Base-by-base conservation (phyloP, 768 basidiomycete species). In the Leucocoprinus leucothites region DNA sequence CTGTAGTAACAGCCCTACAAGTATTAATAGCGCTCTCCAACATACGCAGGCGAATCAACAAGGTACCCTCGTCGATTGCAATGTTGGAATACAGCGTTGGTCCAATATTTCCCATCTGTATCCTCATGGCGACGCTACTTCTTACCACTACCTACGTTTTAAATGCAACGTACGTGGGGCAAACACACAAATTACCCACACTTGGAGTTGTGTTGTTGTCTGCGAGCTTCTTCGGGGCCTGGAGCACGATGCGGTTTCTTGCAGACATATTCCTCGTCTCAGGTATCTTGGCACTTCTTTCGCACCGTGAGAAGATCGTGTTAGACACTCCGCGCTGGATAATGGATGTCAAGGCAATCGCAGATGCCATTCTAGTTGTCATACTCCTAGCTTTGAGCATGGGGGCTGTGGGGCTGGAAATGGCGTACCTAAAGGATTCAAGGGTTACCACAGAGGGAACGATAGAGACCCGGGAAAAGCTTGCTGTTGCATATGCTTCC, bases 371-470 rank as follows among this genome's bases (percentile, higher is more conserved):
- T 25, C 41, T 50, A 11, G 21, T 40, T n/a, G 21, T 28, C 36
- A 50, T 41, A 19, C 35, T 50, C 9, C 35, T 50, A 7, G 49
- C 49, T 7, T 22, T 50, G 36, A 26, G 49, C 49, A 50, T 50
- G 28, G 18, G 28, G 16, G n/a, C 16, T 19, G 9, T 19, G 8
- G 31, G 47, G 18, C 8, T 48, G 19, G 8, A 2, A n/a, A 25
- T 11, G 6, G n/a, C n/a, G n/a, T n/a, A n/a, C n/a, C n/a, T n/a
- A n/a, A n/a, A n/a, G n/a, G 0, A 3, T 38, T 9, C 19, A 9
- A 25, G 36, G 36, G 2, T 24, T 8, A 24, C 0, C 16, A 25
- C 36, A 9, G 49, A 50, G 16, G n/a, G n/a, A n/a, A 22, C 13
- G 5, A 35, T 24, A 24, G 26, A 19, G 21, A 16, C 49, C 6